phyloP scores from a whole-genome alignment of 331 rosid genomes.

The Telfairia occidentalis region DNA sequence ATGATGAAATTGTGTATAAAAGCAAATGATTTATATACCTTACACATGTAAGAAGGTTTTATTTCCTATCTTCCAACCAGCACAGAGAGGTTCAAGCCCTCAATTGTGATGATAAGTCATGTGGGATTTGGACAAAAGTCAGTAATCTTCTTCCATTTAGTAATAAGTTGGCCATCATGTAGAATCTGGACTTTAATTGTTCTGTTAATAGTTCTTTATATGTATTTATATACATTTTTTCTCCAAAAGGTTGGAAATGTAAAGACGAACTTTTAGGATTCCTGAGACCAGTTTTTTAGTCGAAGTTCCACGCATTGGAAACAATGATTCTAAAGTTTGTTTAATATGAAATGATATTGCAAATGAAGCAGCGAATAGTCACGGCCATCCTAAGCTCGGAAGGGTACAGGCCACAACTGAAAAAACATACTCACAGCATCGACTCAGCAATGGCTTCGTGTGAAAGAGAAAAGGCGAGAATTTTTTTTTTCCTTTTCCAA shows the following conservation, averaged over 20 bases:
- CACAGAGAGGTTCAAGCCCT: not conserved
- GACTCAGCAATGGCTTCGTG: not conserved
- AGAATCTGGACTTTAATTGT: not conserved
- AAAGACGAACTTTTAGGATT: not conserved
- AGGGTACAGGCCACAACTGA: not conserved
- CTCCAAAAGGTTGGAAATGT: not conserved
- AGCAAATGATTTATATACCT: constrained; percentile 31
- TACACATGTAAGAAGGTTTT: not conserved
- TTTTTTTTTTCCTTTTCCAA: not conserved
- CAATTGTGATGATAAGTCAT: not conserved
- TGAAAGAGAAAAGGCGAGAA: not conserved
- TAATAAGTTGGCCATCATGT: not conserved
- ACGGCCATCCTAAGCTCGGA: not conserved
- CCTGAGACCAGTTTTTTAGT: not conserved
- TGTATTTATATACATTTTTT: not conserved
- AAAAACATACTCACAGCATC: not conserved
- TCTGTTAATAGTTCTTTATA: not conserved
- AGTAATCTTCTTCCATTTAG: not conserved
- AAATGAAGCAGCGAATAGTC: not conserved
- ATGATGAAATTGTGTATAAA: constrained; percentile 77
- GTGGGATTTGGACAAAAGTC: not conserved
- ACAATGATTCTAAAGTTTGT: not conserved
- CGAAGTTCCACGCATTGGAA: not conserved
- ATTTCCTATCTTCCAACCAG: not conserved
- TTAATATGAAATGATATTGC: not conserved